Evolutionary conservation across 176 grass and related monocot species (phyloP).

Genomic region (Leersia perrieri): DNA sequence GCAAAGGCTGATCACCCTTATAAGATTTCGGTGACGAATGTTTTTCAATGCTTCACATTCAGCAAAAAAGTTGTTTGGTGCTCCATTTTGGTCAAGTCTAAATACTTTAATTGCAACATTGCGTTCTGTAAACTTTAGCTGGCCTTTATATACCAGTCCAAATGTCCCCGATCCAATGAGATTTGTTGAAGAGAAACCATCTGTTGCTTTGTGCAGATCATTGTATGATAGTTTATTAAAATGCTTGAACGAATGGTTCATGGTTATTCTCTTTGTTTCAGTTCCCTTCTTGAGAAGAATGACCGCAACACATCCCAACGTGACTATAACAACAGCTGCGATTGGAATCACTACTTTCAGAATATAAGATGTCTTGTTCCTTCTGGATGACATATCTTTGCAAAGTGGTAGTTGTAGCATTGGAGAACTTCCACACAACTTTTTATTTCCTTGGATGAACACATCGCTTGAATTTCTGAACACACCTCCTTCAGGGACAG

Average conservation of each 20-base stretch:
- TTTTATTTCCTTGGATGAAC: slow-evolving; percentile 25
- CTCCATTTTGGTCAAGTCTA: slow-evolving; percentile 7
- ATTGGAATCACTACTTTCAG: background rate
- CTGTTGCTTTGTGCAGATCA: background rate
- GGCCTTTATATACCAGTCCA: slow-evolving; percentile 18
- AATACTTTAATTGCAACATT: slow-evolving; percentile 11
- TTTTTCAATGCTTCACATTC: slow-evolving; percentile 23
- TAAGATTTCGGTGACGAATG: slow-evolving; percentile 1
- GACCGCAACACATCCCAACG: background rate
- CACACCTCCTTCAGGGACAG: slow-evolving; percentile 23
- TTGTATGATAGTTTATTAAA: background rate
- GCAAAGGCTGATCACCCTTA: background rate
- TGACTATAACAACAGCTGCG: background rate
- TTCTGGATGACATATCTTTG: background rate
- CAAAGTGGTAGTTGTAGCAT: background rate
- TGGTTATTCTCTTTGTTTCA: background rate
- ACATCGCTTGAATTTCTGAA: background rate
- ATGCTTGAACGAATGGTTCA: background rate
- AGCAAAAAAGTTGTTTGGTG: slow-evolving; percentile 3
- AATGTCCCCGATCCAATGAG: background rate
- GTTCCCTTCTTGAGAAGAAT: background rate
- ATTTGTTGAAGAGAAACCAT: background rate
- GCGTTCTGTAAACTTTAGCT: background rate
- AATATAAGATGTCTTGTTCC: background rate
- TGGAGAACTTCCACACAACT: background rate